A percentile compares a stretch with the other conserved stretches of the same genome.
Evolutionary conservation across 1,284 basidiomycete genomes (phyloP).

Genomic region (Peniophora sp.): DNA sequence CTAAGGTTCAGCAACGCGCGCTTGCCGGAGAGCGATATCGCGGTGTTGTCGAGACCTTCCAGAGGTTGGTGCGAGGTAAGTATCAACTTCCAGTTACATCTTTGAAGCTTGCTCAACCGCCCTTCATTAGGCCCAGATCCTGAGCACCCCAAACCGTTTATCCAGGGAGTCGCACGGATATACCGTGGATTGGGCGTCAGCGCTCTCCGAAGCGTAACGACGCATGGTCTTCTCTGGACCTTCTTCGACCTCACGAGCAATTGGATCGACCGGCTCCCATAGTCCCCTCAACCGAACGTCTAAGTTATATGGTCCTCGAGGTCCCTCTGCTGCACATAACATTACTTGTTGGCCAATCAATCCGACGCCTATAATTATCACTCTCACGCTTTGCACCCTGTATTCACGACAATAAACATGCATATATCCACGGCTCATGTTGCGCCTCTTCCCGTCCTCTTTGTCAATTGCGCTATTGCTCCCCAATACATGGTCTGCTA

Average conservation of each 20-base stretch:
- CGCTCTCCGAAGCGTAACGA: conserved; percentile 74
- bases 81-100: not conserved
- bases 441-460: no score
- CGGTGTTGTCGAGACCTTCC: conserved; percentile 65
- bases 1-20: conserved; percentile 85
- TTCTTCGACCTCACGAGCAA: conserved; percentile 69
- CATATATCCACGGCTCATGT: no score
- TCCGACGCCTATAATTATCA: not conserved
- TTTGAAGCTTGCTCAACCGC: no score
- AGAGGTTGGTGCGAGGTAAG: conserved; percentile 67
- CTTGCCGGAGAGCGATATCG: conserved; percentile 69
- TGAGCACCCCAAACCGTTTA: conserved; percentile 56
- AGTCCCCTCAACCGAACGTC: not conserved
- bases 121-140: conserved; percentile 68
- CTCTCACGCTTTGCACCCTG: no score
- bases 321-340: conserved; percentile 3
- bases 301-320: not conserved
- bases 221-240: conserved; percentile 79
- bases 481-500: no score
- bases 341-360: not conserved
- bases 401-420: no score
- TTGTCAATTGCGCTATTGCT: no score
- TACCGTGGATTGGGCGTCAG: conserved; percentile 85
- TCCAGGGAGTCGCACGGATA: conserved; percentile 65
- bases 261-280: conserved; percentile 67